Evolutionary conservation across 176 grass and related monocot genomes (phyloP).

Genomic region (Avena eriantha): DNA sequence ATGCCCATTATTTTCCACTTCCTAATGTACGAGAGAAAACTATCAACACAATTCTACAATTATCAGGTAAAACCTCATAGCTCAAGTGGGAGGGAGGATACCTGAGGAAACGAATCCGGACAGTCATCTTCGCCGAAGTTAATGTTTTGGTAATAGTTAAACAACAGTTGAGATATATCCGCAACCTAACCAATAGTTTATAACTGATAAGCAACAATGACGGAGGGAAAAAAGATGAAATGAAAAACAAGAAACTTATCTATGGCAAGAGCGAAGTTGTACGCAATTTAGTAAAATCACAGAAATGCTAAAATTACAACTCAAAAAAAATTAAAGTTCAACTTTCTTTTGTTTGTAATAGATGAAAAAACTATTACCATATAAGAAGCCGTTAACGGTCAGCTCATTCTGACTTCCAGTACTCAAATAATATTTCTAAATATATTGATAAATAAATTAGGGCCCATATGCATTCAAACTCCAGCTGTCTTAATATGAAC

Average conservation of each 20-base stretch:
- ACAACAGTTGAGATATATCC: slow-evolving; percentile 83
- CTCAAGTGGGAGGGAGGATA: slow-evolving; percentile 37
- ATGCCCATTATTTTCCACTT: slow-evolving; percentile 32
- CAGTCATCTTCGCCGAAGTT: slow-evolving; percentile 59
- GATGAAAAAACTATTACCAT: slow-evolving; percentile 20
- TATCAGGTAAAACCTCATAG: neutral
- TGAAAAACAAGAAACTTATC: no score
- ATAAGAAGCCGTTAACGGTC: slow-evolving; percentile 4
- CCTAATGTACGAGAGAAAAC: slow-evolving; percentile 30
- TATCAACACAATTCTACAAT: slow-evolving; percentile 7
- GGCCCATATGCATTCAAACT: slow-evolving; percentile 19
- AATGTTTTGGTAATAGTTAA: slow-evolving; percentile 60
- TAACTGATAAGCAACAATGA: slow-evolving; percentile 35
- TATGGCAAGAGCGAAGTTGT: neutral
- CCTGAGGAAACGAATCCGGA: slow-evolving; percentile 41
- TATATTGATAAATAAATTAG: slow-evolving; percentile 6
- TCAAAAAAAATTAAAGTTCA: neutral
- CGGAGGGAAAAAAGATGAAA: neutral
- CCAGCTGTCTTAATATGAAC: slow-evolving; percentile 11
- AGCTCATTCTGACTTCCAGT: slow-evolving; percentile 16
- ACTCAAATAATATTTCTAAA: slow-evolving; percentile 9
- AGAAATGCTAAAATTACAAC: neutral
- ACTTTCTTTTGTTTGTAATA: slow-evolving; percentile 31
- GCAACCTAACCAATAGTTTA: slow-evolving; percentile 57
- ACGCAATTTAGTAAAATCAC: neutral